These are phyloP conservation scores for Rhodotorula sp. DNA, from an alignment of 1,284 basidiomycete genomes.

Conservation along the genomic window DNA sequence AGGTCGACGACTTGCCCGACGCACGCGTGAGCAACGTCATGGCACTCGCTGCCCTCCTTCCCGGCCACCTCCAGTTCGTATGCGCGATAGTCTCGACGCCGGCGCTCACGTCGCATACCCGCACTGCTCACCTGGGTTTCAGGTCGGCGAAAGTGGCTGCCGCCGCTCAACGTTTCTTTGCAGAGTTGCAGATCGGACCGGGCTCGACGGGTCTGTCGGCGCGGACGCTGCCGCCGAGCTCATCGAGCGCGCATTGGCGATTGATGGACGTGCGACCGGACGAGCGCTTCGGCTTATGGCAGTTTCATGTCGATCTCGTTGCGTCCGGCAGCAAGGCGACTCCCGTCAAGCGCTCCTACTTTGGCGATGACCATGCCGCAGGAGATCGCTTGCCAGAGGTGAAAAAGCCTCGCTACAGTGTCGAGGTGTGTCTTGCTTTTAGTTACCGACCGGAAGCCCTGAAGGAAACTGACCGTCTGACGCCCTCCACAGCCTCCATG, in stretches of 20 bases:
- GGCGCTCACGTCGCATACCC: background rate
- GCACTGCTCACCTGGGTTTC: background rate
- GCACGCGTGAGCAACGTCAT: background rate
- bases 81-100: background rate
- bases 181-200: background rate
- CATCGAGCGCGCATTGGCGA: background rate
- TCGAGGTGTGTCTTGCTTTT: too few species aligned
- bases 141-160: background rate
- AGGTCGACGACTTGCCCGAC: background rate
- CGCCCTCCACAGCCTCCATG: too few species aligned
- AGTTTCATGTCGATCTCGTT: background rate
- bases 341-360: background rate
- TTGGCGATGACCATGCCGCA: too few species aligned
- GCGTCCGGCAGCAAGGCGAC: background rate
- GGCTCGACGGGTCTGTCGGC: background rate
- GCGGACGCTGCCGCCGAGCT: background rate
- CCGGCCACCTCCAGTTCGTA: background rate
- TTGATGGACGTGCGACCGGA: background rate
- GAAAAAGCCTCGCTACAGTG: too few species aligned
- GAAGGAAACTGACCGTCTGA: too few species aligned
- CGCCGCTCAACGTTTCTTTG: background rate
- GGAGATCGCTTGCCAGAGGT: too few species aligned
- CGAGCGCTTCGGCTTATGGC: background rate
- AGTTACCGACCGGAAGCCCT: too few species aligned
- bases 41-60: background rate